Conservation (phyloP, 257 asterid genomes). For the Hygrophila difformis region DNA sequence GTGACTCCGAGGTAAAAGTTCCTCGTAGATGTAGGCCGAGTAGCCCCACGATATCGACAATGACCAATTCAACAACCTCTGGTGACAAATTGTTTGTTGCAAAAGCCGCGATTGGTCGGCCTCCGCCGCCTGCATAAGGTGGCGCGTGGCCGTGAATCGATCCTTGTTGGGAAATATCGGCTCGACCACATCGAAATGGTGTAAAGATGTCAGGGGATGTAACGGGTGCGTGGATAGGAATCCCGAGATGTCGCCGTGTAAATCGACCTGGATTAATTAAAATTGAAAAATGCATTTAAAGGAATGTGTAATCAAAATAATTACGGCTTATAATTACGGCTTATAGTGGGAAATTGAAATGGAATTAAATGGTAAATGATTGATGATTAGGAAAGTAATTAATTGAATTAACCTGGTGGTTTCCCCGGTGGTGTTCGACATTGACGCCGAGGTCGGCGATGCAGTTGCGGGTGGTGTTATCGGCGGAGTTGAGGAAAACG, state of each 20-base stretch:
- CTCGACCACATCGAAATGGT: constrained; percentile 42
- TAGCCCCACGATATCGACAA: constrained; percentile 66
- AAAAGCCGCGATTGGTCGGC: constrained; percentile 43
- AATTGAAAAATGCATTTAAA: background rate
- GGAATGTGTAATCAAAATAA: too few relatives aligned
- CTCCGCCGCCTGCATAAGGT: constrained; percentile 41
- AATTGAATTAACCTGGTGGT: constrained; percentile 41
- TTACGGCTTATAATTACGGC: too few relatives aligned
- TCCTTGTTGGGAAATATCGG: constrained; percentile 48
- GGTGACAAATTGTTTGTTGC: constrained; percentile 49
- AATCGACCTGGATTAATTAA: constrained; percentile 29
- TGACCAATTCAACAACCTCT: constrained; percentile 31
- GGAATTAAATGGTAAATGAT: too few relatives aligned
- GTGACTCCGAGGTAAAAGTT: constrained; percentile 37
- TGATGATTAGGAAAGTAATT: background rate
- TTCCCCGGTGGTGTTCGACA: constrained; percentile 38
- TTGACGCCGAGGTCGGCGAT: constrained; percentile 60
- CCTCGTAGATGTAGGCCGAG: constrained; percentile 44
- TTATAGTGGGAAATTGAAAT: too few relatives aligned
- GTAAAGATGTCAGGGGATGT: constrained; percentile 40
- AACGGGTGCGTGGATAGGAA: constrained; percentile 42
- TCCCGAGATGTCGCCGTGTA: constrained; percentile 48
- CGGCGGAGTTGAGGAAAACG: constrained; percentile 30
- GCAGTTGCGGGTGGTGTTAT: constrained; percentile 37
- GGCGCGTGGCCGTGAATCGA: constrained; percentile 33